Evolutionary conservation across 2,329 filamentous ascomycete genomes (phyloP).

Genomic region (Onygenales sp.): DNA sequence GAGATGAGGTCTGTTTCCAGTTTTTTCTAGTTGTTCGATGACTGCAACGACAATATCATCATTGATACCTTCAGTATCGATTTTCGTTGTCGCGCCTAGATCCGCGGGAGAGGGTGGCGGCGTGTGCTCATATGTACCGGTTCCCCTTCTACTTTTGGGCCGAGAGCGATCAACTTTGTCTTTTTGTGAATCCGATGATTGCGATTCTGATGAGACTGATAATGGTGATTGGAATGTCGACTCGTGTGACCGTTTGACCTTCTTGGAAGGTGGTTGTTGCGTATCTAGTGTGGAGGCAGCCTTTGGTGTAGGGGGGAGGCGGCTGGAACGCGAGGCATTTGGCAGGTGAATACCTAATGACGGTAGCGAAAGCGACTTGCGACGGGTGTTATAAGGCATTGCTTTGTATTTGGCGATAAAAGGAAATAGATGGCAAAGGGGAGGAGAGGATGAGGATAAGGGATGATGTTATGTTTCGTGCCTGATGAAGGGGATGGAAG

Average conservation of each 20-base stretch:
- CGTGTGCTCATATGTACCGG: conserved; percentile 57
- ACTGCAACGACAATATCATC: conserved; percentile 93
- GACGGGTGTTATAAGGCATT: conserved; percentile 95
- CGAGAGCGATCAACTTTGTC: conserved; percentile 15
- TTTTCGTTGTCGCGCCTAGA: conserved; percentile 38
- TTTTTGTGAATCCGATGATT: conserved; percentile 24
- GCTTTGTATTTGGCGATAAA: conserved; percentile 14
- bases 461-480: background rate
- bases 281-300: conserved; percentile 51
- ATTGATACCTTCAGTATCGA: conserved; percentile 76
- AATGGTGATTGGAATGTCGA: conserved; percentile 34
- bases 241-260: conserved; percentile 69
- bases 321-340: conserved; percentile 45
- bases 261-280: conserved; percentile 48
- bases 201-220: conserved; percentile 19
- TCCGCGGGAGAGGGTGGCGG: conserved; percentile 66
- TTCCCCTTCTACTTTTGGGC: conserved; percentile 34
- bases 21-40: conserved; percentile 78
- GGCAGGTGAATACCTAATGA: conserved; percentile 85
- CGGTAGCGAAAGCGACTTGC: conserved; percentile 87
- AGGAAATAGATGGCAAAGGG: conserved; percentile 9
- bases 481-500: background rate
- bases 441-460: conserved; percentile 4
- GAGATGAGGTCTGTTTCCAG: conserved; percentile 83
- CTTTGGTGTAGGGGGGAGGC: conserved; percentile 54